Conservation (phyloP, 176 grass and related monocot genomes). For the Ensete glaucum region DNA sequence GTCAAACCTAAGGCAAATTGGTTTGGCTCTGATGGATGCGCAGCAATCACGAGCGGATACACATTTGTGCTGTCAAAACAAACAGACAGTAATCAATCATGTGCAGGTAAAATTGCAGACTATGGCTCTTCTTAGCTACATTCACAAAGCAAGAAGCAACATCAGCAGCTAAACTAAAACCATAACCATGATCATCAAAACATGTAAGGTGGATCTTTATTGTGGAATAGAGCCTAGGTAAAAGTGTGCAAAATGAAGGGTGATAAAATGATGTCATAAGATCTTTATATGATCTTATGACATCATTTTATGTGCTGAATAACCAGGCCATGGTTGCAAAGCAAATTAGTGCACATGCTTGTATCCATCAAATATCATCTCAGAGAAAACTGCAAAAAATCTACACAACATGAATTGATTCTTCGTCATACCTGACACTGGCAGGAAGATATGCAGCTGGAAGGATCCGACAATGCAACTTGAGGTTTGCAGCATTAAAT, state of each 20-base stretch:
- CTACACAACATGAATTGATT: not conserved
- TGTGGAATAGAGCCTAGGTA: too few species aligned
- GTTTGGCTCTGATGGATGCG: constrained; percentile 79
- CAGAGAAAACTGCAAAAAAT: not conserved
- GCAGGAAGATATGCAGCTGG: constrained; percentile 69
- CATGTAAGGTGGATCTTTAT: too few species aligned
- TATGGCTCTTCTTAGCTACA: too few species aligned
- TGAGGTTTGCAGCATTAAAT: constrained; percentile 77
- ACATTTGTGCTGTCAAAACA: constrained; percentile 48
- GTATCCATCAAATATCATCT: too few species aligned
- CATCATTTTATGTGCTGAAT: not conserved
- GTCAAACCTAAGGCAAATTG: constrained; percentile 85
- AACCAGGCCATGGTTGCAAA: not conserved
- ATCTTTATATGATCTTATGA: not conserved
- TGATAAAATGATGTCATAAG: not conserved
- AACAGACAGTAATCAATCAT: not conserved
- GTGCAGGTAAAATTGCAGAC: not conserved
- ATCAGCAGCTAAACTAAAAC: not conserved
- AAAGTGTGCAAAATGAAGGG: too few species aligned
- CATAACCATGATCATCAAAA: too few species aligned
- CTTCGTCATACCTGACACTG: constrained; percentile 53
- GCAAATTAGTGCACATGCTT: not conserved
- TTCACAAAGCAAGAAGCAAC: not conserved
- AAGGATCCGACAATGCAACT: constrained; percentile 76
- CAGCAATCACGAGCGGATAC: constrained; percentile 84